Base-by-base conservation (phyloP, 2,329 filamentous ascomycete genomes). In the Paraconiothyrium sp. region DNA sequence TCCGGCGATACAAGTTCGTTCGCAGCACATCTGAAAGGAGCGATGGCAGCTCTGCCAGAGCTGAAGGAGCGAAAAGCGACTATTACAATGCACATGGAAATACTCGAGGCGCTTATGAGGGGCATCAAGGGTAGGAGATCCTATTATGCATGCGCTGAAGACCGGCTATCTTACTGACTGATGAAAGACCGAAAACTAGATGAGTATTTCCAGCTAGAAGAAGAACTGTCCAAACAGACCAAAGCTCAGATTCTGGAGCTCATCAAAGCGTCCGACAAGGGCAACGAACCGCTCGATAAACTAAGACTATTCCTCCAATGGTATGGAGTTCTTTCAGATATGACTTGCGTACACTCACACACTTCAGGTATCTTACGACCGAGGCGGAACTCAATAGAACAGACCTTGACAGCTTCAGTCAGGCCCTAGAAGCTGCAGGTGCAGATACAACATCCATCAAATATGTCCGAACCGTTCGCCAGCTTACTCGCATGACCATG, bases 71-170 rank as follows among this genome's bases (percentile, higher is more conserved):
- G 95, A 61, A 99, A 99, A 77, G 89, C 72, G 1, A 75, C 70
- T 2, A 86, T 99, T 5, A 95, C 73, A 57, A 98, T 97, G 92
- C 95, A 99, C 78, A 99, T 99, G 95, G 97, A 97, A 76, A 97
- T 98, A 61, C 85, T 96, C 3, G 94, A 94, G 1, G 92, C 92
- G 0, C 77, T 91, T 10, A 79, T 90, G 59, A 88, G 89, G 70
- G 94, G 93, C 1, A 97, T 98, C 79, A 97, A 98, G 76, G 66
- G 71, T 72, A 41, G 52, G 67, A 14, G 7, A 24, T 32, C 7
- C 14, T 27, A 27, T 14, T 20, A 20, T 5, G 8, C 16, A 20
- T 44, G 24, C 16, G 24, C 1, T 6, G 14, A 16, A 8, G 13
- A 16, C 34, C 16, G 22, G 13, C 16, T 5, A 44, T 22, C 13